Percentiles rank a stretch among this genome's conserved stretches.
These are phyloP conservation scores for Piper longum DNA, from an alignment of 164 flowering plant genomes.

Conservation along the genomic window DNA sequence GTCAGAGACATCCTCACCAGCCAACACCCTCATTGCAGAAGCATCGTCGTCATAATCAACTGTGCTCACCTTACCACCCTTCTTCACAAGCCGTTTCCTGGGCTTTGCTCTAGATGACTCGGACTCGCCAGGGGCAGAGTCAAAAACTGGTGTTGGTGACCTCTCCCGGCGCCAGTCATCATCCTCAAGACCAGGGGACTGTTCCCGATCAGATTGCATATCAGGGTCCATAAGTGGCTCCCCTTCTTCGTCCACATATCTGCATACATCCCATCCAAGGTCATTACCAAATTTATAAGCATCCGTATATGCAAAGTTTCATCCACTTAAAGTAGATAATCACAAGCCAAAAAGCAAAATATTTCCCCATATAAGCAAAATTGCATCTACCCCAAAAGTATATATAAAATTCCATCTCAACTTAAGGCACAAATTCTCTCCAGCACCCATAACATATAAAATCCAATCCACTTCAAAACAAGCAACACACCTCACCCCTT, in stretches of 20 bases:
- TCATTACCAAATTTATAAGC: not conserved
- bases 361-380: not conserved
- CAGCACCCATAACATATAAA: not conserved
- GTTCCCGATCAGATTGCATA: slow-evolving; percentile 39
- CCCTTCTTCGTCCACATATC: slow-evolving; percentile 80
- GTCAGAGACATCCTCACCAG: slow-evolving; percentile 12
- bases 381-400: not conserved
- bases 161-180: slow-evolving; percentile 34
- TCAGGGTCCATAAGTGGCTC: slow-evolving; percentile 82
- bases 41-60: slow-evolving; percentile 21
- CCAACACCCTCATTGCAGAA: slow-evolving; percentile 12
- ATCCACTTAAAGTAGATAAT: not conserved
- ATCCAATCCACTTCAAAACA: too few species aligned
- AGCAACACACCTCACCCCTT: too few species aligned
- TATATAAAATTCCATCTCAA: not conserved
- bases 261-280: slow-evolving; percentile 7
- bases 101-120: slow-evolving; percentile 29
- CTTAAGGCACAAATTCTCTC: not conserved
- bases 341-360: not conserved
- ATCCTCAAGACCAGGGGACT: slow-evolving; percentile 16
- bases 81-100: slow-evolving; percentile 66
- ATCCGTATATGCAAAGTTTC: not conserved
- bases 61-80: slow-evolving; percentile 17
- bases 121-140: not conserved
- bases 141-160: slow-evolving; percentile 42